Evolutionary conservation across 1,284 basidiomycete genomes (phyloP), one percentile per base, ranked within the genome.

Genomic region (Ustilago vetiveriae): DNA sequence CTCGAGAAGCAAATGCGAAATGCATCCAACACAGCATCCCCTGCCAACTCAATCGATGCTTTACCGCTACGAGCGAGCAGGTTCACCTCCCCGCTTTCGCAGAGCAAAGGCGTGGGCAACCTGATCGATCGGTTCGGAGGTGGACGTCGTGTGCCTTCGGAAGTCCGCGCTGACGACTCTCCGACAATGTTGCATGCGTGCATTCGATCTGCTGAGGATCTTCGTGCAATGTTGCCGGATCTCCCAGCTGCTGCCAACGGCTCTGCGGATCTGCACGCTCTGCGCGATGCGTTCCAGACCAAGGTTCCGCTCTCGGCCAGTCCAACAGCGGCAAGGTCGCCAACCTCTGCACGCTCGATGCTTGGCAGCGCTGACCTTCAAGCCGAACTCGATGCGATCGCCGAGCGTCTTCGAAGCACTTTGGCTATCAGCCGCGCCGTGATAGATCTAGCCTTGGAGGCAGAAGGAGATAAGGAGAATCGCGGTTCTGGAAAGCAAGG

Each of bases 61-160:
- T 24, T 55, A 30, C 54, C 59, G 16, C 17, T 49, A 11, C 55
- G 45, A 41, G 7, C 13, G 13, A 29, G 27, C 27, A 29, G 13
- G 27, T 6, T 29, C 27, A 29, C 27, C 13, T 29, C 27, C 7
- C 27, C 27, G 27, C 27, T 29, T 29, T 24, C 33, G 24, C 60
- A 46, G 22, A 67, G 45, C 47, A 69, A 59, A 36, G 67, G 60
- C 10, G 60, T 70, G 11, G 53, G 56, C 40, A 60, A 58, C 13
- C 48, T 70, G 22, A 70, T 70, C 33, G 56, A 58, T 48, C 39
- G 40, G 23, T 70, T 70, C n/a, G 60, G 67, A 19, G 67, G 60
- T 4, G 67, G 67, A 14, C 52, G 53, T 35, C 56, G 49, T 14
- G 29, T 45, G 8, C 37, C 52, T 14, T 38, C 64, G 0, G 64